A percentile compares a stretch with the other conserved stretches of the same genome.
phyloP scores from a whole-genome alignment of 208 protist genomes.

The Trypanosoma platydactyli region DNA sequence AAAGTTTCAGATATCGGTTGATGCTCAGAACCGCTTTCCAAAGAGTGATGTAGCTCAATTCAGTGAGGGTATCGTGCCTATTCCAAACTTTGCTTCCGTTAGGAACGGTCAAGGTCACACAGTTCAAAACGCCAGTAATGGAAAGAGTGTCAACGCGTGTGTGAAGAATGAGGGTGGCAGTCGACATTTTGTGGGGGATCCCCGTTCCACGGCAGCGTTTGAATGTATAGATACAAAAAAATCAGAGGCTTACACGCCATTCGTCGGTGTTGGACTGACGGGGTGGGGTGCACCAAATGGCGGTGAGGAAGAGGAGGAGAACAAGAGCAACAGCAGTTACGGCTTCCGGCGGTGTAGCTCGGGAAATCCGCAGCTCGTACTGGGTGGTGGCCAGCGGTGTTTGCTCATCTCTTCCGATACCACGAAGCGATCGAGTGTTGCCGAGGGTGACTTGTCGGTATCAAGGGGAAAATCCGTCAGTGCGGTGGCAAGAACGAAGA shows the following conservation, averaged over 20 bases:
- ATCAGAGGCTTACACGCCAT: not conserved
- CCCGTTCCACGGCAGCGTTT: too few relatives aligned
- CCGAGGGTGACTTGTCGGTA: not conserved
- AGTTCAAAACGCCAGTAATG: not conserved
- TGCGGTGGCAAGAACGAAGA: not conserved
- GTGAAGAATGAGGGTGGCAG: not conserved
- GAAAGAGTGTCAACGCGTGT: not conserved
- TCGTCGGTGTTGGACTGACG: conserved; percentile 21
- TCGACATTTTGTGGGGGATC: too few relatives aligned
- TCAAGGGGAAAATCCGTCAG: conserved; percentile 6
- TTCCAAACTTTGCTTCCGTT: not conserved
- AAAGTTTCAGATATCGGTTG: not conserved
- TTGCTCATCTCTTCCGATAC: not conserved
- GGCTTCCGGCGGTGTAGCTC: not conserved
- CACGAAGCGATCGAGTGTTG: not conserved
- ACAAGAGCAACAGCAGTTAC: not conserved
- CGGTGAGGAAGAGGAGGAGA: not conserved
- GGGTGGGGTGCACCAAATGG: not conserved
- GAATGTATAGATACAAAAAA: not conserved
- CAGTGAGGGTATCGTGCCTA: too few relatives aligned
- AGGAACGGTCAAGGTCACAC: not conserved
- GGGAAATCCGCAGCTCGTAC: conserved; percentile 11
- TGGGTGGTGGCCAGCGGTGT: conserved; percentile 23
- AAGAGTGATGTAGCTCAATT: not conserved
- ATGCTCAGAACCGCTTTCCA: not conserved